phyloP scores from a whole-genome alignment of 345 rosid species.

The Eucalyptus pauciflora region DNA sequence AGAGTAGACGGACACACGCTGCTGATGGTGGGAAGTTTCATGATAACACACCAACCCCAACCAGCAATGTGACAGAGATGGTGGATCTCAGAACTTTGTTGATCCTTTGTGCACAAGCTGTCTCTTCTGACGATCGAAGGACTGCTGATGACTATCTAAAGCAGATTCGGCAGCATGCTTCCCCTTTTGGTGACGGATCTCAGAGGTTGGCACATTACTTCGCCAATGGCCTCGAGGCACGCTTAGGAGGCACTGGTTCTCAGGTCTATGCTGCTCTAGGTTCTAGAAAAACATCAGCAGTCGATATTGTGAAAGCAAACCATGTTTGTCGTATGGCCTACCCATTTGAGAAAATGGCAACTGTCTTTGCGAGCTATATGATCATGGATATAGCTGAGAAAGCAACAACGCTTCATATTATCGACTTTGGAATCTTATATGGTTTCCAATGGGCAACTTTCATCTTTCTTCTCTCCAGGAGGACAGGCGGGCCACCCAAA shows the following conservation, averaged over 20 bases:
- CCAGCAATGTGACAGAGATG: slow-evolving; percentile 24
- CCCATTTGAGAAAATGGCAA: slow-evolving; percentile 56
- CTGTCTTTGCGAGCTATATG: slow-evolving; percentile 43
- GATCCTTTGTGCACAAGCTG: slow-evolving; percentile 74
- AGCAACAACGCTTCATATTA: slow-evolving; percentile 40
- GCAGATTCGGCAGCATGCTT: slow-evolving; percentile 67
- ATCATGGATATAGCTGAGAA: slow-evolving; percentile 30
- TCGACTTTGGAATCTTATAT: slow-evolving; percentile 71
- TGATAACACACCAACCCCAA: slow-evolving; percentile 11
- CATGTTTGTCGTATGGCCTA: slow-evolving; percentile 30
- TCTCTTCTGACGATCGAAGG: slow-evolving; percentile 47
- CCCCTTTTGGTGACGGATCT: slow-evolving; percentile 51
- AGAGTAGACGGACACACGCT: slow-evolving; percentile 12
- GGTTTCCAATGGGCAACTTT: slow-evolving; percentile 86
- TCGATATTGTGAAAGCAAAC: slow-evolving; percentile 54
- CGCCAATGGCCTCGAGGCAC: slow-evolving; percentile 74
- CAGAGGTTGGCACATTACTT: slow-evolving; percentile 79
- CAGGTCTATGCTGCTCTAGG: slow-evolving; percentile 31
- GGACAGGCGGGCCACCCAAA: slow-evolving; percentile 61
- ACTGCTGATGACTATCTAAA: slow-evolving; percentile 56
- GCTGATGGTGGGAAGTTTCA: slow-evolving; percentile 20
- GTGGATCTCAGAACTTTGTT: slow-evolving; percentile 69
- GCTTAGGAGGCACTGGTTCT: slow-evolving; percentile 49
- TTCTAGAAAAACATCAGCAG: slow-evolving; percentile 38
- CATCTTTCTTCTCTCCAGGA: slow-evolving; percentile 42